These are phyloP conservation scores for Bipolaris gigantea DNA, from an alignment of 2,329 filamentous ascomycete genomes.

Conservation along the genomic window DNA sequence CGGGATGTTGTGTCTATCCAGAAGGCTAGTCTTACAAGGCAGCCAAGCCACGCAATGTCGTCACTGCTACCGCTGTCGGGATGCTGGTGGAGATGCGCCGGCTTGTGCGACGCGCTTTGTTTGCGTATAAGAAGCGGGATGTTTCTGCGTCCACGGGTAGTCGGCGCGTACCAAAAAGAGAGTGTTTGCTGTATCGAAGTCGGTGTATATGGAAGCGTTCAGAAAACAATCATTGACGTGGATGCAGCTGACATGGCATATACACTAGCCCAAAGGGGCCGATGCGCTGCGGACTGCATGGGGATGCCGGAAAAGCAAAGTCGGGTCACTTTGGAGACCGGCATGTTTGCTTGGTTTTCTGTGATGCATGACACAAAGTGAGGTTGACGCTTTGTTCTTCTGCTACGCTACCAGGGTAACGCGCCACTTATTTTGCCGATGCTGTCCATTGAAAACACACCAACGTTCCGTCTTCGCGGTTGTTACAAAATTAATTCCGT, in stretches of 20 bases:
- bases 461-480: constrained; percentile 1
- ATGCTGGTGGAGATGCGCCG: constrained; percentile 2
- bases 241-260: constrained; percentile 11
- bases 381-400: constrained; percentile 7
- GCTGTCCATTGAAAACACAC: constrained; percentile 4
- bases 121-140: background rate
- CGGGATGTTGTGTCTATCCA: background rate
- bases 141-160: background rate
- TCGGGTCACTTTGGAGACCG: background rate
- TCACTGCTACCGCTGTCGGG: constrained; percentile 4
- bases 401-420: constrained; percentile 6
- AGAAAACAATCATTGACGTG: constrained; percentile 1
- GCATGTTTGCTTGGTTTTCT: constrained; percentile 11
- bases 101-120: constrained; percentile 2
- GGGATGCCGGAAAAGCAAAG: constrained; percentile 15
- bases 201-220: constrained; percentile 4
- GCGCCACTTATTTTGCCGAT: constrained; percentile 8
- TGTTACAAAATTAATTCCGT: background rate
- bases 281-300: constrained; percentile 3
- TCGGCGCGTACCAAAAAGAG: background rate
- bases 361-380: constrained; percentile 5
- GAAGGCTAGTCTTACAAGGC: background rate
- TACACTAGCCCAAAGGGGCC: constrained; percentile 8
- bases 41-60: background rate
- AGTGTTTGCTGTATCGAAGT: background rate